Evolutionary conservation across 768 basidiomycete species (phyloP), one percentile per base, ranked within the genome.

Genomic region (Hericium erinaceus): DNA sequence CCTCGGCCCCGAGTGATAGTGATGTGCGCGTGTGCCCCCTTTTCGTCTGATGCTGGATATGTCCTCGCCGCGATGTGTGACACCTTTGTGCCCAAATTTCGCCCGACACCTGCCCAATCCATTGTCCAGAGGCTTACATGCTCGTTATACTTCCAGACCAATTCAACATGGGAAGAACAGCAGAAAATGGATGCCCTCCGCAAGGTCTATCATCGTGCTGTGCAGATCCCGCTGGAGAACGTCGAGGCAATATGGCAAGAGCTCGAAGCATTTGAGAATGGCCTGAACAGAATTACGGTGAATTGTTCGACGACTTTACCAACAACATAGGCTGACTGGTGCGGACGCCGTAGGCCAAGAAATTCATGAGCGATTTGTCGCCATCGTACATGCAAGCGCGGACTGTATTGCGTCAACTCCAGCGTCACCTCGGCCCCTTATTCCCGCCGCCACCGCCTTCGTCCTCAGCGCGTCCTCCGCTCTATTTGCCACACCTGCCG

Each of bases 311-410:
- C 18, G 16, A 18, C 10, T 22, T 16, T 26, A 5, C 12, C 22
- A 33, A 39, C 2, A 39, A 16, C 22, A 40, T 12, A 40, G 54
- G 28, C 50, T 55, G 26, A 54, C 38, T 4, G 39, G 15, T 26
- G 8, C 26, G 8, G 28, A 15, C 5, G 3, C 58, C 28, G 54
- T 61, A 87, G 86, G 94, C 95, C 13, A 98, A 98, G 71, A 97
- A 98, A 67, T 95, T 98, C 72, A 84, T 98, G 75, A 78, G 83
- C 56, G 95, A 98, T 71, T 79, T 92, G n/a, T 89, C 90, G 2
- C 90, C 93, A 6, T 82, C 87, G 2, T 89, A 98, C 68, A 95
- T 98, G 90, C 94, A 95, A 66, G 95, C 97, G 0, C 85, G 94
- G 13, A 87, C 89, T 0, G 86, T 88, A 1, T 81, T 95, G 33